A percentile compares a stretch with the other conserved stretches of the same genome.
Evolutionary conservation across 805 yeast species (phyloP).

Genomic region (Zygosaccharomyces bisporus): DNA sequence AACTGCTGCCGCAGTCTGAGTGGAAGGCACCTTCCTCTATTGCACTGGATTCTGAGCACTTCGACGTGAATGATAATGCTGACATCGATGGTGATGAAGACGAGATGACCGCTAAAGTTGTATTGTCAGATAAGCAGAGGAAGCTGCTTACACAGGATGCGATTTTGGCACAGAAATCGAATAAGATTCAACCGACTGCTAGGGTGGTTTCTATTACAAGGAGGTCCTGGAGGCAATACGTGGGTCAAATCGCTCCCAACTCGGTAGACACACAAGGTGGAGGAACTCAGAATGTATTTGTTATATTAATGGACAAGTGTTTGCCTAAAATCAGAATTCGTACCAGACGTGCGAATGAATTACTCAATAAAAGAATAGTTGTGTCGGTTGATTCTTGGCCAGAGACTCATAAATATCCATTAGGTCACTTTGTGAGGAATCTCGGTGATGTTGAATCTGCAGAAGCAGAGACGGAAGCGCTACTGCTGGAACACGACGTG

Average conservation of each 20-base stretch:
- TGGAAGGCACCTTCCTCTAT: slow-evolving; percentile 86
- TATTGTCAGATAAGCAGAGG: slow-evolving; percentile 42
- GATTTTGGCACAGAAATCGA: slow-evolving; percentile 48
- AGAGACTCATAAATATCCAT: slow-evolving; percentile 73
- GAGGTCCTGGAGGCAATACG: slow-evolving; percentile 94
- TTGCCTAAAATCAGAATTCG: slow-evolving; percentile 83
- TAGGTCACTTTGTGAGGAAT: slow-evolving; percentile 89
- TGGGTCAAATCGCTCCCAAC: slow-evolving; percentile 83
- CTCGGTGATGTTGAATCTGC: slow-evolving; percentile 89
- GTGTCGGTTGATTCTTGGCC: slow-evolving; percentile 95
- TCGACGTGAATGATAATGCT: slow-evolving; percentile 57
- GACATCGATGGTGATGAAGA: slow-evolving; percentile 47
- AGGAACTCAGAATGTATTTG: slow-evolving; percentile 75
- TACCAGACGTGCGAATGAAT: slow-evolving; percentile 79
- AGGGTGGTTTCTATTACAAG: slow-evolving; percentile 81
- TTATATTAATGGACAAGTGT: slow-evolving; percentile 81
- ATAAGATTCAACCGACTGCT: slow-evolving; percentile 83
- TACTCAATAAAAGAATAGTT: slow-evolving; percentile 86
- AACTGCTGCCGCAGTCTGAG: slow-evolving; percentile 73
- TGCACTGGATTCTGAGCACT: slow-evolving; percentile 68
- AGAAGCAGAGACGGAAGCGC: slow-evolving; percentile 94
- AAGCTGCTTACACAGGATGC: slow-evolving; percentile 75
- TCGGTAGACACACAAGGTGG: slow-evolving; percentile 59
- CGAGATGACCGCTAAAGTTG: slow-evolving; percentile 57
- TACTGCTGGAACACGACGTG: slow-evolving; percentile 89